Base-by-base conservation (phyloP, 108 stramenopile genomes). In the Nitzschia sp. region DNA sequence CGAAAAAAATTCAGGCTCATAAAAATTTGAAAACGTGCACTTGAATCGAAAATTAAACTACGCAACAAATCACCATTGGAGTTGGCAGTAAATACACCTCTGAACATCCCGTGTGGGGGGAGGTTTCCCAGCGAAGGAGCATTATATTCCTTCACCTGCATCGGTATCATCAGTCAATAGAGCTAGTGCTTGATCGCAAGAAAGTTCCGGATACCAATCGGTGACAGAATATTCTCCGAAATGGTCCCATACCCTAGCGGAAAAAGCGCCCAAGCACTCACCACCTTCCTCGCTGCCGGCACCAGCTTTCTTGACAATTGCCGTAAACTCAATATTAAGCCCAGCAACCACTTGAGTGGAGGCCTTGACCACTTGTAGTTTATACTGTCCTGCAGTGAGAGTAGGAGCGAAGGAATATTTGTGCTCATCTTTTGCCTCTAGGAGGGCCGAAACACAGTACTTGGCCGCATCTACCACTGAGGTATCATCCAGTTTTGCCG, bases 321-420 rank as follows among this genome's bases (percentile, higher is more conserved):
- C 24, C 12, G 73, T 74, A 6, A 79, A 51, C 20, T 52, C 56
- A 54, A 65, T 63, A 58, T 80, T 80, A 11, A 71, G 37, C 10
- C 79, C 79, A 3, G 79, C 79, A 17, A 80, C 79, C 22, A 80
- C 79, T 63, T 80, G 72, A 60, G 69, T 17, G 51, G 34, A 57
- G 53, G 65, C 72, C 50, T 43, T 26, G n/a, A 67, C 52, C 14
- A 59, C 51, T 60, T 60, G 43, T 2, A 44, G n/a, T 17, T 17
- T 15, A 6, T 48, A 17, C 3, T 17, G 46, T 20, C 42, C n/a
- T 2, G 38, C 22, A 40, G 41, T 46, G 5, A n/a, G n/a, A 11
- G 41, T 10, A n/a, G 43, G 19, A 12, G n/a, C 3, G 24, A 62
- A 62, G 15, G 61, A 62, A 21, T 62, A 62, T 6, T 62, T 25